These are phyloP conservation scores for Mortierella sp. DNA, from an alignment of 371 early-diverging fungal genomes.

Conservation along the genomic window DNA sequence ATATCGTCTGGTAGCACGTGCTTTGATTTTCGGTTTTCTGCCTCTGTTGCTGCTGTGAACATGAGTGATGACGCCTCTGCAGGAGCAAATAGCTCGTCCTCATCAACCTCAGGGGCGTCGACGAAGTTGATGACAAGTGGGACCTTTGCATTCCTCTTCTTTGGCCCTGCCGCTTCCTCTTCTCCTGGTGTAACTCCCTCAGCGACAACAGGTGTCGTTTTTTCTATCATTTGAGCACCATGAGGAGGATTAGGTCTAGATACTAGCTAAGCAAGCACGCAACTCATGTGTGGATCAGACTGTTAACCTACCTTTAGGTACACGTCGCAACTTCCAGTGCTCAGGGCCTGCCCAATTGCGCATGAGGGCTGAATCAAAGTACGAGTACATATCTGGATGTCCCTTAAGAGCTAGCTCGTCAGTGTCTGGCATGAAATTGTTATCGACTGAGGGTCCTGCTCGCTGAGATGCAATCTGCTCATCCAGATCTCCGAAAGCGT, in stretches of 20 bases:
- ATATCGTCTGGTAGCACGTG: constrained; percentile 89
- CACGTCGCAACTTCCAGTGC: constrained; percentile 86
- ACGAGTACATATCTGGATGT: constrained; percentile 82
- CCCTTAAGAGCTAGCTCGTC: constrained; percentile 63
- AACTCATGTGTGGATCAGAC: background rate
- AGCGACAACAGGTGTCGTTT: constrained; percentile 32
- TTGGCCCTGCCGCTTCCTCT: constrained; percentile 47
- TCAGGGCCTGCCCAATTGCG: constrained; percentile 96
- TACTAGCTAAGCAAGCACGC: background rate
- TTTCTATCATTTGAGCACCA: constrained; percentile 13
- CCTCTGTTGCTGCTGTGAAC: constrained; percentile 63
- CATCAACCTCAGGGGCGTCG: constrained; percentile 64
- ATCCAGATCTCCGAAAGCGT: constrained; percentile 58
- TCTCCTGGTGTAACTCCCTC: constrained; percentile 21
- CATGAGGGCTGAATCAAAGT: constrained; percentile 87
- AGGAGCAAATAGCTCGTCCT: constrained; percentile 78
- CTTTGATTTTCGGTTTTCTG: constrained; percentile 54
- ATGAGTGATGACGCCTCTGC: constrained; percentile 64
- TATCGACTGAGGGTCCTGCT: constrained; percentile 56
- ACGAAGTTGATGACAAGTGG: constrained; percentile 71
- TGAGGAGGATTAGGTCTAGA: background rate
- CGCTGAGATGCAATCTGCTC: constrained; percentile 48
- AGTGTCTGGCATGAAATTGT: constrained; percentile 59
- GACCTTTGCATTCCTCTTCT: constrained; percentile 47
- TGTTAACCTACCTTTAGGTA: constrained; percentile 56